Conservation (phyloP, 2,329 filamentous ascomycete genomes). For the Colletotrichum tropicicola region DNA sequence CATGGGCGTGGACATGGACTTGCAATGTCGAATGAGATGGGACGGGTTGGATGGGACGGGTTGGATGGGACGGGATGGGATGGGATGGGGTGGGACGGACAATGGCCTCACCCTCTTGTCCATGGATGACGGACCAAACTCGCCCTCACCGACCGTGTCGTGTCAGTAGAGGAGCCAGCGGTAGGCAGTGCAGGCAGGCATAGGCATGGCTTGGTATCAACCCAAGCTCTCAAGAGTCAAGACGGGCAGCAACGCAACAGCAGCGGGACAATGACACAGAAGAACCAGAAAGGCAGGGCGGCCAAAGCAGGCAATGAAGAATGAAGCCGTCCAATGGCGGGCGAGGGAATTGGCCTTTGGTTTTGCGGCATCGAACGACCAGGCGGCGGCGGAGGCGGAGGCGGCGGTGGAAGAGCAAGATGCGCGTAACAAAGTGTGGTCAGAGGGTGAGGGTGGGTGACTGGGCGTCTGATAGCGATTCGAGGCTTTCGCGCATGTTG, state of each 20-base stretch:
- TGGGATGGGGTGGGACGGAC: background rate
- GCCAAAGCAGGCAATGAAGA: background rate
- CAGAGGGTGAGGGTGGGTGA: no score
- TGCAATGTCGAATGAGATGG: constrained; percentile 8
- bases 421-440: background rate
- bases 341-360: background rate
- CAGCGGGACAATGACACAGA: constrained; percentile 13
- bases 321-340: constrained; percentile 6
- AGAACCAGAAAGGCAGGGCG: background rate
- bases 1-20: background rate
- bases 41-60: background rate
- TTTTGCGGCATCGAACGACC: constrained; percentile 6
- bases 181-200: background rate
- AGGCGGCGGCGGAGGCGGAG: background rate
- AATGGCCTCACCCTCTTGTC: background rate
- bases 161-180: background rate
- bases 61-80: background rate
- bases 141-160: constrained; percentile 1
- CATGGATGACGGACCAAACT: constrained; percentile 2
- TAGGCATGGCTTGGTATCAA: constrained; percentile 8
- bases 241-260: background rate
- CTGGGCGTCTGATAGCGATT: no score
- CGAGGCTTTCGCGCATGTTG: no score
- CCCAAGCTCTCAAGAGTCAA: no score
- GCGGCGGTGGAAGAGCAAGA: no score